phyloP scores from a whole-genome alignment of 2,329 filamentous ascomycete species.

The Alternaria triticina region DNA sequence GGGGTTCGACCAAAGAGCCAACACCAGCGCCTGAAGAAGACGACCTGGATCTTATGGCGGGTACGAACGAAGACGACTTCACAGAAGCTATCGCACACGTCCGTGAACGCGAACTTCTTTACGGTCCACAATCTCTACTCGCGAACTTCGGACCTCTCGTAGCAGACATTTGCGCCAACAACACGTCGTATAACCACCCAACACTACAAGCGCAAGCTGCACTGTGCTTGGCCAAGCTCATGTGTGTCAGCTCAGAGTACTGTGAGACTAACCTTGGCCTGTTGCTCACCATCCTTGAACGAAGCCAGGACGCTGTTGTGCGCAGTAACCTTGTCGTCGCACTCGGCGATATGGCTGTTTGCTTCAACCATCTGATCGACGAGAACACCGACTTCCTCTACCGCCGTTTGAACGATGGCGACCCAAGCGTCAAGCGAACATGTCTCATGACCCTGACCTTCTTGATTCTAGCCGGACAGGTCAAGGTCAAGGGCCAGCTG shows the following conservation, averaged over 20 bases:
- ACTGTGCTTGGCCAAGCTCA: constrained; percentile 93
- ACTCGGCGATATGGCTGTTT: constrained; percentile 97
- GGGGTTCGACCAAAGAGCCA: constrained; percentile 49
- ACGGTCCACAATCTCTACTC: constrained; percentile 83
- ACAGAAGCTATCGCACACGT: constrained; percentile 86
- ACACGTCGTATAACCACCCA: constrained; percentile 87
- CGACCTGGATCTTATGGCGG: constrained; percentile 94
- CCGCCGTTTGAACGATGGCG: constrained; percentile 85
- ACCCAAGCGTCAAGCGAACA: constrained; percentile 91
- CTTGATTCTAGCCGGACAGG: constrained; percentile 93
- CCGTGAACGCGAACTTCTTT: constrained; percentile 82
- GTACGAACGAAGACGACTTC: constrained; percentile 94
- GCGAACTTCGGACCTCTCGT: constrained; percentile 90
- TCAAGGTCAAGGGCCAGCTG: constrained; percentile 98
- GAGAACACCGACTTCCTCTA: constrained; percentile 99
- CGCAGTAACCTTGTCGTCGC: constrained; percentile 96
- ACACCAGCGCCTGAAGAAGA: constrained; percentile 69
- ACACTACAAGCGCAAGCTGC: constrained; percentile 93
- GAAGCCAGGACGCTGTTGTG: constrained; percentile 88
- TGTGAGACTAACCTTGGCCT: constrained; percentile 92
- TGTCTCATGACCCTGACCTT: constrained; percentile 99
- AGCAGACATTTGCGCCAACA: constrained; percentile 88
- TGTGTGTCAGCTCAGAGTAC: constrained; percentile 97
- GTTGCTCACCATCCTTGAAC: constrained; percentile 97
- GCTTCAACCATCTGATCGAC: constrained; percentile 98